Evolutionary conservation across 148 eudicot species (phyloP), one percentile per base, ranked within the genome.

Genomic region (Hydrangea macrophylla): DNA sequence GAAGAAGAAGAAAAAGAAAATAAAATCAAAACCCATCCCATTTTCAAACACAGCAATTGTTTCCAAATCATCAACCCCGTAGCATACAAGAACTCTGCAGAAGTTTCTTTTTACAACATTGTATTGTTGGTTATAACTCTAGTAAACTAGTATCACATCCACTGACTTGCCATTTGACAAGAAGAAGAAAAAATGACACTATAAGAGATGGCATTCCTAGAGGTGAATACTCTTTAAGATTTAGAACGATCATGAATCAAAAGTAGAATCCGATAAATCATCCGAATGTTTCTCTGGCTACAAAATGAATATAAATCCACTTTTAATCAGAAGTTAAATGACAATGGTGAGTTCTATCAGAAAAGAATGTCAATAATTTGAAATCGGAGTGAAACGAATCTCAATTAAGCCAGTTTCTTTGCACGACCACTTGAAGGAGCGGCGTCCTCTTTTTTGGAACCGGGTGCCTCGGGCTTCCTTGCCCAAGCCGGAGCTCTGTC

Each of bases 401-500:
- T 54, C 53, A 55, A 36, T 67, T 71, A 89, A 22, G 95, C 95
- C 31, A 89, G 78, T 79, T 93, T 93, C 83, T 88, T 93, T 28
- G 98, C 96, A 26, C 95, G 96, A 10, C 98, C 96, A 23, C 61
- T 81, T 12, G 98, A 90, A 68, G 88, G 94, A 22, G 81, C 86
- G 6, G 73, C 79, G 30, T 86, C 96, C 17, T 90, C 98, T 81
- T 81, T 90, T 70, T 86, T 93, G 26, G 92, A 42, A 59, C 95
- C 96, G 36, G 91, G 68, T 24, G 86, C 77, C 76, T 90, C 98
- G 9, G 97, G 98, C 75, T 87, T 94, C 61, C 76, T 81, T 3
- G 98, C 97, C 98, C 98, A 94, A n/a, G 90, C 95, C 37, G 96
- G 98, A 24, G 98, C 96, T 65, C 92, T 76, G 72, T 94, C 97